Evolutionary conservation across 1,284 basidiomycete genomes (phyloP), one percentile per base, ranked within the genome.

Genomic region (Apiotrichum brassicae): DNA sequence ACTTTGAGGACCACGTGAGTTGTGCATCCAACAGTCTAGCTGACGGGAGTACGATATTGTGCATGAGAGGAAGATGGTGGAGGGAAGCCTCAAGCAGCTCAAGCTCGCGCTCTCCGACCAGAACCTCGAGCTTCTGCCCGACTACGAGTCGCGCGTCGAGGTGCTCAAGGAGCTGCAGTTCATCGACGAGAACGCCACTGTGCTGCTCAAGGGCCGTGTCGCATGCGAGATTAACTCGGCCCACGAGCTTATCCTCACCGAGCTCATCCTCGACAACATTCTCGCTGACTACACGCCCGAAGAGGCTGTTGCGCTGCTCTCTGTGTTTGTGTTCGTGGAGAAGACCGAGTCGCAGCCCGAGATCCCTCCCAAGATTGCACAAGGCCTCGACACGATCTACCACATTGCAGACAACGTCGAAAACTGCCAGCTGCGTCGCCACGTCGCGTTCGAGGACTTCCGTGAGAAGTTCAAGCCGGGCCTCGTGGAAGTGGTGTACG

Each of bases 181-280:
- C 69, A 88, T 97, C 61, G 86, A 95, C 67, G 86, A 91, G 41
- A 88, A 94, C 60, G 85, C 87, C 26, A 97, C 92, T 0, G 93
- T 99, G 1, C 79, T 92, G 22, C 79, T 98, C 53, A 99, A 99
- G 69, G 95, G 95, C 12, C 82, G 95, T 40, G 95, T 98, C 11
- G 95, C 95, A 19, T 98, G 95, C 76, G 95, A 98, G 89, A 97
- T 99, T 71, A 98, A 98, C 71, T 97, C 93, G 6, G 90, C 87
- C 4, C 92, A 92, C 61, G 92, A 95, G 65, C 84, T 99, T 23
- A 83, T 98, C 33, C 77, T 98, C 37, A 98, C 95, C 1, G 95
- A 99, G 66, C 81, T 99, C 30, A 95, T 99, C 49, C 79, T 98
- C 45, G 95, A 98, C 67, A 98, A 98, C 66, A 86, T 86, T 4